Percentiles rank a stretch among this genome's conserved stretches.
Evolutionary conservation across 164 flowering plant genomes (phyloP).

Genomic region (Vitis rotundifolia): DNA sequence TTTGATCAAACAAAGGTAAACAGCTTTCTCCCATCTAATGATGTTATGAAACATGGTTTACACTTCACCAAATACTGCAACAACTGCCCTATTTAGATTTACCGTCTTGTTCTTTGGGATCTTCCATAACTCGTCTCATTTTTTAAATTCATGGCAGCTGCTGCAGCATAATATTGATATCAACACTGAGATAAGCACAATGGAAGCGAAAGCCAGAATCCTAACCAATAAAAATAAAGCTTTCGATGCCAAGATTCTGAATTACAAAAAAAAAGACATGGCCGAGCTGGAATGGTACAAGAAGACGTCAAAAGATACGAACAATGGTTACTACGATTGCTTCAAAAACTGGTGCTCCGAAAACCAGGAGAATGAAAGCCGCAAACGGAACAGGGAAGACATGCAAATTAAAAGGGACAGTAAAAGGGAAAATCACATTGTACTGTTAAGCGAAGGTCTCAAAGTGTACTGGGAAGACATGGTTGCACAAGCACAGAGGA

Average conservation of each 20-base stretch:
- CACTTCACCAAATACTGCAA: too few species aligned
- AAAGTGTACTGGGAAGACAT: conserved; percentile 36
- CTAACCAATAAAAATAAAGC: not conserved
- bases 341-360: conserved; percentile 15
- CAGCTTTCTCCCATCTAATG: too few species aligned
- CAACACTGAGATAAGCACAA: not conserved
- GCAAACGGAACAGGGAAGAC: conserved; percentile 32
- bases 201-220: conserved; percentile 4
- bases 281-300: conserved; percentile 49
- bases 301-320: conserved; percentile 18
- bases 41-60: too few species aligned
- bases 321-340: conserved; percentile 46
- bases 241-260: conserved; percentile 27
- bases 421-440: too few species aligned
- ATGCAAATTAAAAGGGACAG: conserved; percentile 22
- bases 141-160: not conserved
- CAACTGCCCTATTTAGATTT: too few species aligned
- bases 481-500: conserved; percentile 35
- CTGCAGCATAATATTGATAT: conserved; percentile 7
- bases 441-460: conserved; percentile 18
- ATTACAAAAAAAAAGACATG: conserved; percentile 31
- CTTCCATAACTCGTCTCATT: too few species aligned
- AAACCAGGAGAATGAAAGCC: conserved; percentile 24
- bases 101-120: too few species aligned
- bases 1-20: conserved; percentile 14